phyloP scores from a whole-genome alignment of 768 basidiomycete genomes.

The Gymnopilus junonius region DNA sequence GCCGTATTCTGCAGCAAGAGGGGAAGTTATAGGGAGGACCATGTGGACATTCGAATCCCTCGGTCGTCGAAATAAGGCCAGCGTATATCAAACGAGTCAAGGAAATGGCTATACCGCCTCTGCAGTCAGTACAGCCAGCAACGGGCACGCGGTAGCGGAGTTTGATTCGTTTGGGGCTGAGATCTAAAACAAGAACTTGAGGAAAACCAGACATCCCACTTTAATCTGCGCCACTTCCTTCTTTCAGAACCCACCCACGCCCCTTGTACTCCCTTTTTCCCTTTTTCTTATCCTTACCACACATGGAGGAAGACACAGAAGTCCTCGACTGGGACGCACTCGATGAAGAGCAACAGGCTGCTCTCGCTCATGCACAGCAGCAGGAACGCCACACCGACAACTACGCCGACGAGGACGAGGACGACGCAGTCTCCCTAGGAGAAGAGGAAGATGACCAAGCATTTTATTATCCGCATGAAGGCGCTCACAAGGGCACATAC shows the following conservation, averaged over 20 bases:
- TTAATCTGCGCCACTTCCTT: slow-evolving; percentile 2
- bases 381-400: slow-evolving; percentile 9
- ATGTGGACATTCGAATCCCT: slow-evolving; percentile 37
- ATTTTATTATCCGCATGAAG: slow-evolving; percentile 36
- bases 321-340: slow-evolving; percentile 70
- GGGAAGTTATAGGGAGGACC: slow-evolving; percentile 44
- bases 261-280: slow-evolving; percentile 6
- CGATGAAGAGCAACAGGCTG: slow-evolving; percentile 42
- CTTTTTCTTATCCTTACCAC: slow-evolving; percentile 5
- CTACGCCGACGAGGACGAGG: slow-evolving; percentile 55
- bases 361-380: slow-evolving; percentile 23
- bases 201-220: slow-evolving; percentile 17
- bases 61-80: slow-evolving; percentile 44
- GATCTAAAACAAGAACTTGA: slow-evolving; percentile 19
- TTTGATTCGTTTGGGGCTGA: slow-evolving; percentile 28
- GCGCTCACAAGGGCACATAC: neutral
- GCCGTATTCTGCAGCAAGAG: slow-evolving; percentile 46
- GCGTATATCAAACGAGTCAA: slow-evolving; percentile 23
- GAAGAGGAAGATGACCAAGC: slow-evolving; percentile 72
- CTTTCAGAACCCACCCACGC: slow-evolving; percentile 5
- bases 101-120: slow-evolving; percentile 8
- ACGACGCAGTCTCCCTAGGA: slow-evolving; percentile 67
- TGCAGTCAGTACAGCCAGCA: neutral
- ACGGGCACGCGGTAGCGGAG: slow-evolving; percentile 20
- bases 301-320: slow-evolving; percentile 72